Conservation (phyloP, 1,139 yeast species). For the Geotrichum fermentans region DNA sequence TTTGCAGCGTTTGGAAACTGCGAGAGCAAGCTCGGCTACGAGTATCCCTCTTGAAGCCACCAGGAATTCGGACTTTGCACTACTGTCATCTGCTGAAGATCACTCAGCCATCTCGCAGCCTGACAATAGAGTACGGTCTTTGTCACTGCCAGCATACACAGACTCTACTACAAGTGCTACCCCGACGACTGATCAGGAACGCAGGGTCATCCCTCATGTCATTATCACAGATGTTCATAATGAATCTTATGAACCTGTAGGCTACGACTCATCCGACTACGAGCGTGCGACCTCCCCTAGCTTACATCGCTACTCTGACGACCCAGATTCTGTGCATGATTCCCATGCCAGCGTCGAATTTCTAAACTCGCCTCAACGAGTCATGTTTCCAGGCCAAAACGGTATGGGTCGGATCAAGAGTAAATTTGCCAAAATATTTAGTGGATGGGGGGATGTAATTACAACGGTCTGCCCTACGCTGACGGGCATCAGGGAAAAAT, state of each 20-base stretch:
- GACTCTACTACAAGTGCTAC: too few species aligned
- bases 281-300: constrained; percentile 15
- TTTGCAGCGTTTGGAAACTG: constrained; percentile 24
- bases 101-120: not conserved
- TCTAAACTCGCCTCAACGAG: not conserved
- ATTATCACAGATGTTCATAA: constrained; percentile 20
- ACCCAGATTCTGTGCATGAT: constrained; percentile 1
- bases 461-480: constrained; percentile 31
- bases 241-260: constrained; percentile 7
- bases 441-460: constrained; percentile 15
- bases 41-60: constrained; percentile 16
- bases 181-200: not conserved
- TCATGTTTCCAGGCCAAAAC: not conserved
- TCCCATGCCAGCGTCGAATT: not conserved
- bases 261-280: constrained; percentile 13
- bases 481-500: constrained; percentile 25
- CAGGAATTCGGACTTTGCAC: not conserved
- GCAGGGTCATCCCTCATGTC: constrained; percentile 20
- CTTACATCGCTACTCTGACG: constrained; percentile 13
- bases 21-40: constrained; percentile 17
- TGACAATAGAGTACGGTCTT: not conserved
- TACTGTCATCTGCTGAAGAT: constrained; percentile 4
- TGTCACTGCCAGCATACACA: not conserved
- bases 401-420: not conserved
- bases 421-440: not conserved